phyloP scores from a whole-genome alignment of 352 stramenopile species.

The Elongisporangium senticosum region DNA sequence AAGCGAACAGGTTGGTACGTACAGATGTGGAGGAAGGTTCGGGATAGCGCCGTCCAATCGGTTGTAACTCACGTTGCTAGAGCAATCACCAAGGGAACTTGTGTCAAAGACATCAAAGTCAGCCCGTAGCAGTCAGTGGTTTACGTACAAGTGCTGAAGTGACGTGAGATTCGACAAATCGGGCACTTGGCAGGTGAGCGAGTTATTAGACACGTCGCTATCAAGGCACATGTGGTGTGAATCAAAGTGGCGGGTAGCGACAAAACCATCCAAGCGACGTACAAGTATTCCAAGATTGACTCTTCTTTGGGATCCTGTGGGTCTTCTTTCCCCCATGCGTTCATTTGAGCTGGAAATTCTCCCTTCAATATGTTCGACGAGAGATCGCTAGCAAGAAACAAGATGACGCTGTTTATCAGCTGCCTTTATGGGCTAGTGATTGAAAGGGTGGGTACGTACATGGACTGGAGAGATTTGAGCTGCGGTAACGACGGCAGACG shows the following conservation, averaged over 20 bases:
- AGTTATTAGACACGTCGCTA: conserved; percentile 50
- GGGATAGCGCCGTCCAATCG: conserved; percentile 18
- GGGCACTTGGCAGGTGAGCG: conserved; percentile 30
- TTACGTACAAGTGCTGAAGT: conserved; percentile 43
- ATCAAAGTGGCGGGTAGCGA: background rate
- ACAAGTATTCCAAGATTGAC: conserved; percentile 40
- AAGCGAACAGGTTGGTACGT: conserved; percentile 7
- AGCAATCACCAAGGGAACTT: background rate
- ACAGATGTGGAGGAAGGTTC: conserved; percentile 23
- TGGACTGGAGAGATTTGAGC: conserved; percentile 33
- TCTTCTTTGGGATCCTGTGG: conserved; percentile 44
- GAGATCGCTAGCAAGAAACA: conserved; percentile 27
- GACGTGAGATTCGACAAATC: conserved; percentile 36
- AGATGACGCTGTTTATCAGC: background rate
- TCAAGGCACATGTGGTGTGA: too few relatives aligned
- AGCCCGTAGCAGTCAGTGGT: background rate
- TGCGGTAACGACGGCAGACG: background rate
- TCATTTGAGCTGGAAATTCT: conserved; percentile 25
- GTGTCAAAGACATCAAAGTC: background rate
- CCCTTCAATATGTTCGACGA: conserved; percentile 49
- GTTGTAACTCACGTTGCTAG: conserved; percentile 34
- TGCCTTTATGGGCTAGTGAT: too few relatives aligned
- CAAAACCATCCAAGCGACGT: conserved; percentile 7
- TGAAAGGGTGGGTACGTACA: too few relatives aligned
- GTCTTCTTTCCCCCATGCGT: conserved; percentile 37